phyloP scores from a whole-genome alignment of 2,329 filamentous ascomycete genomes.

The Talaromyces sp. region DNA sequence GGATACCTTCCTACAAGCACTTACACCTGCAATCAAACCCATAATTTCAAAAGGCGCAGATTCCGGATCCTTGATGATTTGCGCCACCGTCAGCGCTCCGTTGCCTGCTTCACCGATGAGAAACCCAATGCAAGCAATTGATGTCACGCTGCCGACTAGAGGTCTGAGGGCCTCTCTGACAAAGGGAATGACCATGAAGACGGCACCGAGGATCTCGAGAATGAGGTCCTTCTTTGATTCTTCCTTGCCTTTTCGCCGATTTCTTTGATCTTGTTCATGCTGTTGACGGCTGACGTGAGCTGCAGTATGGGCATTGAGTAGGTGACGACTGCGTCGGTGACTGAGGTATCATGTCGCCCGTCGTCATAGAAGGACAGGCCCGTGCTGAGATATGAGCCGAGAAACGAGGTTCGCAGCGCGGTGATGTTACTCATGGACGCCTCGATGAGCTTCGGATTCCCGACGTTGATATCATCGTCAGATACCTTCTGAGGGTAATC shows the following conservation, averaged over 20 bases:
- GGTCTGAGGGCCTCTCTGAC: background rate
- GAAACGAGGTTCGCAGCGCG: background rate
- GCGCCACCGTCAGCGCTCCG: background rate
- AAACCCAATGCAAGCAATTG: background rate
- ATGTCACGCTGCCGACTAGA: background rate
- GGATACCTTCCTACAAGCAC: background rate
- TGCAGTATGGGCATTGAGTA: background rate
- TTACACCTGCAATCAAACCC: background rate
- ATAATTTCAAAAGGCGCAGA: background rate
- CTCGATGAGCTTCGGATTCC: background rate
- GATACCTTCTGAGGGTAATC: background rate
- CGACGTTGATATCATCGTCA: background rate
- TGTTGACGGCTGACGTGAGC: background rate
- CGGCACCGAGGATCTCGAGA: background rate
- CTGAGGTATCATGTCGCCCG: background rate
- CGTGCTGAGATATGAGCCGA: background rate
- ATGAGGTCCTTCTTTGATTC: background rate
- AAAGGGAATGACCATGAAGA: background rate
- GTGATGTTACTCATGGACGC: background rate
- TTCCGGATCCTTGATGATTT: background rate
- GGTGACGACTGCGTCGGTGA: background rate
- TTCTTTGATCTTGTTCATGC: background rate
- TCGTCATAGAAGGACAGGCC: background rate
- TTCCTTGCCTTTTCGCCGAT: background rate
- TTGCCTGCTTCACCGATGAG: background rate